Evolutionary conservation across 176 grass and related monocot genomes (phyloP).

Genomic region (Aegilops tauschii): DNA sequence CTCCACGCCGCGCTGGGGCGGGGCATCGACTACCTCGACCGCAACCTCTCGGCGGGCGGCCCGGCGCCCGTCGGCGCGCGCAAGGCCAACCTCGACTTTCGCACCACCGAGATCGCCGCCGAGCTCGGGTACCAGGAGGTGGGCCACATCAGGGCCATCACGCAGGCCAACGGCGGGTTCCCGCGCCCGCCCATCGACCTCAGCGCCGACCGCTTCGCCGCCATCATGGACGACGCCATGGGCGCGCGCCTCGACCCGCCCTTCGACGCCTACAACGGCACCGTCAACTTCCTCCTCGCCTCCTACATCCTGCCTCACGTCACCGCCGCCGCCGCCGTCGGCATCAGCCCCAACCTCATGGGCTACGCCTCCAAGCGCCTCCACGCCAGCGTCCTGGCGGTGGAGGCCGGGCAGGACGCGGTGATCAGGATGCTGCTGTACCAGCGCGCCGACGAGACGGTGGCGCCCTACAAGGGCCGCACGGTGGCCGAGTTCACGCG

Average conservation of each 20-base stretch:
- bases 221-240: constrained; percentile 70
- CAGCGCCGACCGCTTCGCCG: constrained; percentile 40
- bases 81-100: constrained; percentile 53
- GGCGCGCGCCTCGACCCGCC: constrained; percentile 63
- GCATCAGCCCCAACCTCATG: constrained; percentile 48
- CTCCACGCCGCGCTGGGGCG: constrained; percentile 58
- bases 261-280: constrained; percentile 58
- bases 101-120: constrained; percentile 46
- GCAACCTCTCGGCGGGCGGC: constrained; percentile 45
- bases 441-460: constrained; percentile 48
- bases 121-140: constrained; percentile 93
- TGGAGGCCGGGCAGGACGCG: constrained; percentile 80
- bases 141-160: constrained; percentile 44
- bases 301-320: constrained; percentile 79
- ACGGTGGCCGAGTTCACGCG: constrained; percentile 73
- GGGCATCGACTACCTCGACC: constrained; percentile 54
- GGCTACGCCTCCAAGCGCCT: constrained; percentile 51
- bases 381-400: constrained; percentile 57
- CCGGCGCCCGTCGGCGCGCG: constrained; percentile 34
- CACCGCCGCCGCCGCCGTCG: constrained; percentile 48
- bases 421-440: constrained; percentile 76
- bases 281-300: constrained; percentile 73
- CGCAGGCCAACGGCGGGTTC: constrained; percentile 60
- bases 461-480: constrained; percentile 49
- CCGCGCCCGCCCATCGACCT: constrained; percentile 71